Conservation (phyloP, 345 rosid species). For the Nephelium lappaceum region DNA sequence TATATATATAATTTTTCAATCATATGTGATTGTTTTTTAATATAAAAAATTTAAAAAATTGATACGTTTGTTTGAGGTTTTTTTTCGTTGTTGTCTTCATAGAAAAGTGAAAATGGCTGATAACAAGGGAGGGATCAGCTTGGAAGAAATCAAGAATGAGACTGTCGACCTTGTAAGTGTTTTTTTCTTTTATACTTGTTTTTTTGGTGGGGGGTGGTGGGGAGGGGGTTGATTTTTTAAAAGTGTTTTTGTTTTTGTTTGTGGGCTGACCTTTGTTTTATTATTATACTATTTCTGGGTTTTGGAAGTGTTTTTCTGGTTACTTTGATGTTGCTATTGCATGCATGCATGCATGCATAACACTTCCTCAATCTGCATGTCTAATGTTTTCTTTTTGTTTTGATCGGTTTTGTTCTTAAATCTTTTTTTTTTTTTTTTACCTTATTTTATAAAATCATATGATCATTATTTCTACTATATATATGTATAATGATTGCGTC, state of each 20-base stretch:
- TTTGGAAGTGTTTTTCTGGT: neutral
- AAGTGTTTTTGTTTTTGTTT: slow-evolving; percentile 21
- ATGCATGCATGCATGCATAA: neutral
- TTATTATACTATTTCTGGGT: neutral
- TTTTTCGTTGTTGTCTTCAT: neutral
- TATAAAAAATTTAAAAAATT: neutral
- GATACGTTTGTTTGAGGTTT: neutral
- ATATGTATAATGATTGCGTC: too few relatives aligned
- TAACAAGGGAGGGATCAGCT: slow-evolving; percentile 30
- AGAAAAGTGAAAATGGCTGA: slow-evolving; percentile 36
- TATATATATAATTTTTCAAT: too few relatives aligned
- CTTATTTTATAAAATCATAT: too few relatives aligned
- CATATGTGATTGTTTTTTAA: too few relatives aligned
- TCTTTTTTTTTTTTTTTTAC: too few relatives aligned
- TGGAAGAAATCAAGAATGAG: slow-evolving; percentile 67
- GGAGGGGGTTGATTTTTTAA: too few relatives aligned
- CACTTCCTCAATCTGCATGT: neutral
- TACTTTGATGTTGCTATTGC: neutral
- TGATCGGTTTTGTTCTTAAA: too few relatives aligned
- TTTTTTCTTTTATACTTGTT: neutral
- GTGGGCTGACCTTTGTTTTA: neutral
- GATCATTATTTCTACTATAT: too few relatives aligned
- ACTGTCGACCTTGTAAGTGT: slow-evolving; percentile 54
- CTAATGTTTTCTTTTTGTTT: too few relatives aligned
- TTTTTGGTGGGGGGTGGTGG: too few relatives aligned